Conservation (phyloP, 768 basidiomycete species). For the Rhodotorula toruloides region DNA sequence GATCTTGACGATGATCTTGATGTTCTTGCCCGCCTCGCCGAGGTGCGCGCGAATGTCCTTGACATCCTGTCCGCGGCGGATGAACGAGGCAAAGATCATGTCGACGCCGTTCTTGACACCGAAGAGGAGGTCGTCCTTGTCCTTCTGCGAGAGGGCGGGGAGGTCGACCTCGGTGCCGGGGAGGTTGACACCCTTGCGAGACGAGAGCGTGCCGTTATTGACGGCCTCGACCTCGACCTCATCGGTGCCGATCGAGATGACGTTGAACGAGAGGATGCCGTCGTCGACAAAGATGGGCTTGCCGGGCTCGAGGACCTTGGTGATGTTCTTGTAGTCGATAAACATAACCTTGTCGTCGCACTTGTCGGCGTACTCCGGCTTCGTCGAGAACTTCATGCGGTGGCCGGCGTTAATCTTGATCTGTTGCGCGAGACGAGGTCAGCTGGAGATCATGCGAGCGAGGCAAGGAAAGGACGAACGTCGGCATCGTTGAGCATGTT, state of each 20-base stretch:
- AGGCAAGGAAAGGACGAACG: conserved; percentile 50
- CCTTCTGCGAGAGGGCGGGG: conserved; percentile 94
- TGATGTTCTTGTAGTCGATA: conserved; percentile 91
- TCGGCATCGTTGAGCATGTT: conserved; percentile 79
- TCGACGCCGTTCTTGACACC: conserved; percentile 97
- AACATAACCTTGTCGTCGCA: conserved; percentile 81
- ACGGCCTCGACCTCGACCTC: conserved; percentile 87
- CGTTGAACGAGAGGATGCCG: conserved; percentile 54
- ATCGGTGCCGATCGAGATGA: conserved; percentile 37
- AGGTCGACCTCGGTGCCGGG: conserved; percentile 97
- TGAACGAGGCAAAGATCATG: conserved; percentile 99
- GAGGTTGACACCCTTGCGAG: conserved; percentile 97
- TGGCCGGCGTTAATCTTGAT: conserved; percentile 81
- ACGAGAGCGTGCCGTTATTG: conserved; percentile 88
- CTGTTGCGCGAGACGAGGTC: conserved; percentile 48
- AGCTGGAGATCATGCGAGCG: background rate
- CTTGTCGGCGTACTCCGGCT: conserved; percentile 67
- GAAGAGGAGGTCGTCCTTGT: conserved; percentile 88
- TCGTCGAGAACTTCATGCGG: conserved; percentile 84
- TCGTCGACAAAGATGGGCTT: conserved; percentile 98
- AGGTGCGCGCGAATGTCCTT: conserved; percentile 86
- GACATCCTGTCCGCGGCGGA: conserved; percentile 91
- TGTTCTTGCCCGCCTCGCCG: conserved; percentile 86
- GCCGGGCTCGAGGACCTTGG: conserved; percentile 93
- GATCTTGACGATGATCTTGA: conserved; percentile 99